phyloP scores from a whole-genome alignment of 441 rosid genomes.

The Adansonia gregorii region DNA sequence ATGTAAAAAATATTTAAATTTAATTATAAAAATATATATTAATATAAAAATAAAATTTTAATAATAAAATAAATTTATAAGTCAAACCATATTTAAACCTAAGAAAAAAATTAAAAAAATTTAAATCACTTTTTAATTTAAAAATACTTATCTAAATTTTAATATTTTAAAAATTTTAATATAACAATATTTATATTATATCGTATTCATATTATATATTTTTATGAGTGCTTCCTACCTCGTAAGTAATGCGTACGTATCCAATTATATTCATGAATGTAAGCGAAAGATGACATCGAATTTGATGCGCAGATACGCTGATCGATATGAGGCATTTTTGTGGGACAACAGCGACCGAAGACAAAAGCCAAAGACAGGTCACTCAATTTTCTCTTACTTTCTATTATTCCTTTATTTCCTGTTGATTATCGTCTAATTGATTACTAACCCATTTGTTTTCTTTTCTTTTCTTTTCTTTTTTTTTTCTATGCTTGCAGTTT shows the following conservation, averaged over 20 bases:
- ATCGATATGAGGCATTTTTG: slow-evolving; percentile 24
- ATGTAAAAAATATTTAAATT: too few species aligned
- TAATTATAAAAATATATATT: too few species aligned
- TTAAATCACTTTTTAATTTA: too few species aligned
- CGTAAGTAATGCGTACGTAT: neutral
- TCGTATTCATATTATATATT: too few species aligned
- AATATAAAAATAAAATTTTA: too few species aligned
- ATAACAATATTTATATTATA: neutral
- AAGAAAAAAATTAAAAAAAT: too few species aligned
- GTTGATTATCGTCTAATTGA: neutral
- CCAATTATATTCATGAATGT: neutral
- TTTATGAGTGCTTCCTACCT: neutral
- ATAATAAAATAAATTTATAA: too few species aligned
- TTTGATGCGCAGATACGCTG: neutral
- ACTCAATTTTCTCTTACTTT: neutral
- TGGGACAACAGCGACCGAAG: slow-evolving; percentile 24
- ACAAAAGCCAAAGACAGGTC: slow-evolving; percentile 28
- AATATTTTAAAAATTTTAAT: too few species aligned
- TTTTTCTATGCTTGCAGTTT: slow-evolving; percentile 22
- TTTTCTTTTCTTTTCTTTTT: neutral
- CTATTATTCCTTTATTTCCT: neutral
- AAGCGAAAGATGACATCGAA: neutral
- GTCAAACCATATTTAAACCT: too few species aligned
- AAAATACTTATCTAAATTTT: too few species aligned
- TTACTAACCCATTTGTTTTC: slow-evolving; percentile 4